A percentile compares a stretch with the other conserved stretches of the same genome.
These are phyloP conservation scores for Xylariaceae sp. DNA, from an alignment of 2,329 filamentous ascomycete species.

Conservation along the genomic window DNA sequence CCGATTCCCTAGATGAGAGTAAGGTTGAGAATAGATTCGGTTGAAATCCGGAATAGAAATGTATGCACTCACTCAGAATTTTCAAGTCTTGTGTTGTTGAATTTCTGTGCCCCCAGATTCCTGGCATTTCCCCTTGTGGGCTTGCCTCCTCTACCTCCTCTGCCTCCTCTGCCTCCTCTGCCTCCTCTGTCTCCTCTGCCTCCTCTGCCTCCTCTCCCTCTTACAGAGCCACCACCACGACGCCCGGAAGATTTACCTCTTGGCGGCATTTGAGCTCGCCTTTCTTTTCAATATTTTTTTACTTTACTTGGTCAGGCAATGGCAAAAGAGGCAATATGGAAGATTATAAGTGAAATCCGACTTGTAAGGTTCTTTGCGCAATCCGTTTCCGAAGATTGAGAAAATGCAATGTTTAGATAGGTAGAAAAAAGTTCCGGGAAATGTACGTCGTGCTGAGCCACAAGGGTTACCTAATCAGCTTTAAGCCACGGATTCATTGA, in stretches of 20 bases:
- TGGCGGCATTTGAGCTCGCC: constrained; percentile 17
- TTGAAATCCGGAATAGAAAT: not conserved
- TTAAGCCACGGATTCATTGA: constrained; percentile 8
- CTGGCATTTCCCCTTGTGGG: constrained; percentile 19
- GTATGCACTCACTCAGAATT: constrained; percentile 38
- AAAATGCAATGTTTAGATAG: constrained; percentile 1
- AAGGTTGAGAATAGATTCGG: constrained; percentile 5
- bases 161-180: too few relatives aligned
- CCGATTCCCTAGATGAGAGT: constrained; percentile 26
- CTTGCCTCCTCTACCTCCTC: constrained; percentile 12
- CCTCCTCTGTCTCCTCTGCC: too few relatives aligned
- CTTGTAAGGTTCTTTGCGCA: not conserved
- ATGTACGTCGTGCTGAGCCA: constrained; percentile 7
- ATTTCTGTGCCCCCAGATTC: constrained; percentile 32
- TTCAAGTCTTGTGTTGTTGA: constrained; percentile 43
- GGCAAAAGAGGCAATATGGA: not conserved
- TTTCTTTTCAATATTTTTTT: not conserved
- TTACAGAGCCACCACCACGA: constrained; percentile 19
- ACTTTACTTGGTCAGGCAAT: not conserved
- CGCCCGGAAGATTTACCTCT: constrained; percentile 23
- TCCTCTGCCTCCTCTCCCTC: constrained; percentile 20
- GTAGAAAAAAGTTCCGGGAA: constrained; percentile 13
- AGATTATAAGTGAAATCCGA: not conserved
- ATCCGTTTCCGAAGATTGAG: constrained; percentile 6
- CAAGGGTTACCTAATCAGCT: constrained; percentile 1